Evolutionary conservation across 2,329 filamentous ascomycete species (phyloP), one percentile per base, ranked within the genome.

Genomic region (Fusarium cyanostomum): DNA sequence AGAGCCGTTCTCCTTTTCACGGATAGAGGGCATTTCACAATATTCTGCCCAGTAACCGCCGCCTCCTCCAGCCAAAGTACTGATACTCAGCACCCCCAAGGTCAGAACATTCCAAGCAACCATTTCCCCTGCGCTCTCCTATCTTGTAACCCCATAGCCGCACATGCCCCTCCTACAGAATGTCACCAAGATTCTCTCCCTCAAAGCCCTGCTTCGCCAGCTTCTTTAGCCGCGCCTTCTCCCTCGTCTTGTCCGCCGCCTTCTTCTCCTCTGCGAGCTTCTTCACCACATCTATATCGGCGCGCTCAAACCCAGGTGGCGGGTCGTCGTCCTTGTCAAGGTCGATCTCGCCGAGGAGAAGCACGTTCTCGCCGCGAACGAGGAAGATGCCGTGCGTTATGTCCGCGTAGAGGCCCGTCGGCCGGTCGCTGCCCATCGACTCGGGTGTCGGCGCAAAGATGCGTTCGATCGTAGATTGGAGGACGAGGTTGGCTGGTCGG

Each of bases 291-390:
- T 89, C 85, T 43, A 88, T 81, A 1, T 92, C 84, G 2, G 88
- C 92, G 64, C 76, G 73, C 70, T 86, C 80, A 64, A 90, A 92
- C 28, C 89, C 87, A 1, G 92, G 92, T 12, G 92, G 84, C 15
- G 92, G 82, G 56, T 96, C 89, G 76, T 99, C 95, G 77, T 99
- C 95, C 73, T 91, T 92, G 81, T 99, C 95, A 21, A 99, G 86
- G 75, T 99, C 95, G 71, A 99, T 96, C 78, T 98, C 96, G 33
- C 95, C 95, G 15, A 98, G 85, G 39, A 99, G 82, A 48, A 97
- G 83, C n/a, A 99, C 95, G 76, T 99, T 99, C 80, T 99, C 95
- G 68, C 95, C 95, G 57, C 95, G 86, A 41, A 99, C 92, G 31
- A 98, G 86, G 79, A 95, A 98, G 63, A 96, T 88, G 45, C 95